Conservation (phyloP, 352 stramenopile species). For the Globisporangium mamillatum region DNA sequence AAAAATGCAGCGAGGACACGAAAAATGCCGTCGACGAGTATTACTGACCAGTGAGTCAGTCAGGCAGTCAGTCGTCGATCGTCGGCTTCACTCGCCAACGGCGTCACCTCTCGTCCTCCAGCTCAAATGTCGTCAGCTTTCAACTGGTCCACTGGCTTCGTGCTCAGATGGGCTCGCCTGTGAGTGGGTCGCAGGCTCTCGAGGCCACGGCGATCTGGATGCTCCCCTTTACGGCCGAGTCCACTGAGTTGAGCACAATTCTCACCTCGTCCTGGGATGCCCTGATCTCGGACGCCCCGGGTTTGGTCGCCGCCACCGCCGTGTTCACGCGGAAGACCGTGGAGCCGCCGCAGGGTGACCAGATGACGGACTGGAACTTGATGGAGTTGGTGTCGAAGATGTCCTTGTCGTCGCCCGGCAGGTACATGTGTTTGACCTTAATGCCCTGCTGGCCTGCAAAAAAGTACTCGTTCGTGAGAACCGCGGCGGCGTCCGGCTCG, state of each 20-base stretch:
- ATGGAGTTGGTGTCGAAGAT: constrained; percentile 29
- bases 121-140: neutral
- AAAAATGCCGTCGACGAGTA: neutral
- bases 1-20: neutral
- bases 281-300: neutral
- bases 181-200: constrained; percentile 17
- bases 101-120: no score
- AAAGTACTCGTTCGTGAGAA: constrained; percentile 33
- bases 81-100: neutral
- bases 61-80: neutral
- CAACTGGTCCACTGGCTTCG: neutral
- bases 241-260: constrained; percentile 31
- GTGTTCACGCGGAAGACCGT: constrained; percentile 40
- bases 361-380: constrained; percentile 29
- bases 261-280: constrained; percentile 15
- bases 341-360: constrained; percentile 30
- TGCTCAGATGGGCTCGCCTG: constrained; percentile 4
- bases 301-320: constrained; percentile 15
- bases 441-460: constrained; percentile 28
- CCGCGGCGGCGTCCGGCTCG: constrained; percentile 7
- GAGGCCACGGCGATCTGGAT: constrained; percentile 23
- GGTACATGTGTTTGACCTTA: constrained; percentile 14
- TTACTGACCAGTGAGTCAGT: neutral
- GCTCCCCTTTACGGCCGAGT: constrained; percentile 23
- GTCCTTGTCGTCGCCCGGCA: constrained; percentile 16